Base-by-base conservation (phyloP, 75 land plant genomes). In the Sequoia sempervirens region DNA sequence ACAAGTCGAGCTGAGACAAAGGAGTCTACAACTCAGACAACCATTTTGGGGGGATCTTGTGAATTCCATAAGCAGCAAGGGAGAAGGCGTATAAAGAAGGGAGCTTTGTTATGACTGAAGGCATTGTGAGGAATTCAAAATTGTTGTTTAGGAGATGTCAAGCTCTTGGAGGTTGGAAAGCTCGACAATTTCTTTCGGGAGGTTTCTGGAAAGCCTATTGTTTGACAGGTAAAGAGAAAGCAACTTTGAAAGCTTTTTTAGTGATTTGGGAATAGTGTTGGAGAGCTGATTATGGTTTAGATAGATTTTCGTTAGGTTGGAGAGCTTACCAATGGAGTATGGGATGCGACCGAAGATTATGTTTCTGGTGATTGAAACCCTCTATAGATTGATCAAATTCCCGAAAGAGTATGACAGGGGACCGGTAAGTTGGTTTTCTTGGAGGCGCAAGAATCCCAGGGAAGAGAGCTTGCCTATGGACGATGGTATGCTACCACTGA, bases 311-410 rank as follows among this genome's bases (percentile, higher is more conserved):
- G 81, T 86, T 36, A 89, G 28, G n/a, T 66, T 68, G 15, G 84
- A 17, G 1, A 85, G 80, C 32, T 53, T 69, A 13, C 89, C 91
- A 6, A 90, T 17, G 17, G 76, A 83, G 1, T 23, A 30, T 32
- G 91, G 89, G 30, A 93, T 72, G 28, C 34, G 26, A 14, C 95
- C 95, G 28, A 82, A 37, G 66, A 93, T 36, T 20, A 61, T 74
- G 47, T 88, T 88, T 30, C 82, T 30, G n/a, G 88, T 79, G 0
- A 88, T 28, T n/a, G 87, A 88, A n/a, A 88, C 43, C 26, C 72
- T 46, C 87, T 68, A 61, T 17, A 88, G 84, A 43, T 88, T 70
- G 37, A 58, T 58, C 85, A 82, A 46, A 68, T 83, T 68, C 2
- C 83, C 84, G 30, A 89, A 75, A 2, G 79, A 69, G 10, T 50